phyloP scores from a whole-genome alignment of 2,329 filamentous ascomycete species.

The Colletotrichum tanaceti region DNA sequence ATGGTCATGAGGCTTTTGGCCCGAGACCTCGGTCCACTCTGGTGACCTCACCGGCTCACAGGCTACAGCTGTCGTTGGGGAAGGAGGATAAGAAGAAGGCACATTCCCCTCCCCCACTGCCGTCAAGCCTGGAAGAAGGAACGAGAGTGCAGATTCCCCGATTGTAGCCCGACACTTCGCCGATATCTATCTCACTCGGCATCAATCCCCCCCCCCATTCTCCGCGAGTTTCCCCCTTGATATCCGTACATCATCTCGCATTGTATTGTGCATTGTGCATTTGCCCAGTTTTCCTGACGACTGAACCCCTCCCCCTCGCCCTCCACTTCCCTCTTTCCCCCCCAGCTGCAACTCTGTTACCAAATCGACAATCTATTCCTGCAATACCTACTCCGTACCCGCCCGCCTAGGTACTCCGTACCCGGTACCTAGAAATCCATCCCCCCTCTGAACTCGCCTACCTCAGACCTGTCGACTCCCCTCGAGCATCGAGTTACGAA shows the following conservation, averaged over 20 bases:
- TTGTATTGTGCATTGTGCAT: not conserved
- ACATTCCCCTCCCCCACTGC: slow-evolving; percentile 23
- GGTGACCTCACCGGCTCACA: slow-evolving; percentile 25
- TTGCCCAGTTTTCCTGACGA: too few species aligned
- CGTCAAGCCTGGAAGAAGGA: not conserved
- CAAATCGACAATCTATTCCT: slow-evolving; percentile 1
- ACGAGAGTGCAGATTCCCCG: slow-evolving; percentile 14
- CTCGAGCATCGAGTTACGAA: slow-evolving; percentile 36
- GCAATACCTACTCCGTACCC: not conserved
- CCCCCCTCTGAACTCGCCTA: too few species aligned
- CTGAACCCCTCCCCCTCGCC: too few species aligned
- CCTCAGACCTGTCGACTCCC: slow-evolving; percentile 10
- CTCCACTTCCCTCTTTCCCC: not conserved
- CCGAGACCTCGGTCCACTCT: slow-evolving; percentile 34
- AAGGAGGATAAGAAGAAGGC: slow-evolving; percentile 35
- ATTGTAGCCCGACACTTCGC: slow-evolving; percentile 31
- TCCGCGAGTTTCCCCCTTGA: too few species aligned
- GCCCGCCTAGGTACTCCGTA: too few species aligned
- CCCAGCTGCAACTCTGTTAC: not conserved
- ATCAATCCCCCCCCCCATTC: too few species aligned
- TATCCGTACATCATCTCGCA: too few species aligned
- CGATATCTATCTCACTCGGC: slow-evolving; percentile 22
- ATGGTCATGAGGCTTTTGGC: not conserved
- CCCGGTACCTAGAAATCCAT: too few species aligned
- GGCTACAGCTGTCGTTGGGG: not conserved